Evolutionary conservation across 2,329 filamentous ascomycete genomes (phyloP).

Genomic region (Xylaria sp.): DNA sequence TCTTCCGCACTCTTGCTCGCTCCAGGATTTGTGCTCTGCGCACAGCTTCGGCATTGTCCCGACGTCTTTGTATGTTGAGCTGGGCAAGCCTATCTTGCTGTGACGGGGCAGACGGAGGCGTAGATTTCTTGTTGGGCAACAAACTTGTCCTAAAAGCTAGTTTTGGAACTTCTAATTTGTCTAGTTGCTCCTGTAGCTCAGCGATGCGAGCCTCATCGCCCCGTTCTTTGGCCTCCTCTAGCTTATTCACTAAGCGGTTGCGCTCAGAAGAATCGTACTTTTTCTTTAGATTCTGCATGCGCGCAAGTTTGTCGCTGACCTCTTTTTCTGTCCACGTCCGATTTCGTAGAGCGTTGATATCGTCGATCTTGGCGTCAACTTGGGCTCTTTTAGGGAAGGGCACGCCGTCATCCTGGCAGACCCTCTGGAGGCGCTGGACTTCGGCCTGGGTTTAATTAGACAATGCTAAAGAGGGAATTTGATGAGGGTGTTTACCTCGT

Average conservation of each 20-base stretch:
- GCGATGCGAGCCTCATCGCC: slow-evolving; percentile 65
- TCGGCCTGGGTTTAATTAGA: slow-evolving; percentile 63
- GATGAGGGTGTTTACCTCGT: slow-evolving; percentile 64
- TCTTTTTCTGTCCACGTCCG: slow-evolving; percentile 84
- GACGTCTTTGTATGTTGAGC: slow-evolving; percentile 84
- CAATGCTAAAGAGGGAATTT: not conserved
- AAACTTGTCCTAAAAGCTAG: slow-evolving; percentile 75
- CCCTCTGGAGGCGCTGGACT: slow-evolving; percentile 79
- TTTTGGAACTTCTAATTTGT: slow-evolving; percentile 69
- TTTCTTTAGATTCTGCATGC: slow-evolving; percentile 69
- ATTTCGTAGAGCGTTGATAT: slow-evolving; percentile 79
- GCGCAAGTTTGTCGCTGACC: slow-evolving; percentile 77
- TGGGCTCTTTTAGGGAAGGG: slow-evolving; percentile 74
- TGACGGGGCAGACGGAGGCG: slow-evolving; percentile 54
- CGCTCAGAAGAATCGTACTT: slow-evolving; percentile 72
- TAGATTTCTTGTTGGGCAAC: slow-evolving; percentile 57
- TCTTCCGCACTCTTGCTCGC: slow-evolving; percentile 65
- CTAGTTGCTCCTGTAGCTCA: slow-evolving; percentile 64
- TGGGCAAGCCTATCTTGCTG: slow-evolving; percentile 84
- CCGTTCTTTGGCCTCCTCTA: slow-evolving; percentile 68
- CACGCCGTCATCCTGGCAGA: slow-evolving; percentile 73
- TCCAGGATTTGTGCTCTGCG: slow-evolving; percentile 89
- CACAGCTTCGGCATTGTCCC: slow-evolving; percentile 85
- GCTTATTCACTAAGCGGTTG: slow-evolving; percentile 66
- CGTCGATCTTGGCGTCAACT: slow-evolving; percentile 73